Evolutionary conservation across 2,329 filamentous ascomycete species (phyloP).

Genomic region (Microdochium paspali): DNA sequence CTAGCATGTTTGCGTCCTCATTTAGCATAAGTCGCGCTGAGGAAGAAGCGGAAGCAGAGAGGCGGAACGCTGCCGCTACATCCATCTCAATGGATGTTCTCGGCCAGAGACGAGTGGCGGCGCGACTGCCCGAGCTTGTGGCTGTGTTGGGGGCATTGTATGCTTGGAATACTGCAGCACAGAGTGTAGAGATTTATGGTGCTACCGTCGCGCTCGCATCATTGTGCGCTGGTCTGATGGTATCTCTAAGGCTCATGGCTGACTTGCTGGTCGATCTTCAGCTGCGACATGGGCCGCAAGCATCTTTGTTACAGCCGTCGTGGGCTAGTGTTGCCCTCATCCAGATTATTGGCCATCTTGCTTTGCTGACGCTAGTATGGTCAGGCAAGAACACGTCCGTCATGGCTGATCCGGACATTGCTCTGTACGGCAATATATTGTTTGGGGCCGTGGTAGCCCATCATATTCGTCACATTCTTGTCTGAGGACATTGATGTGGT

Average conservation of each 20-base stretch:
- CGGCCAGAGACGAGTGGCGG: constrained; percentile 9
- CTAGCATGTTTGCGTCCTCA: constrained; percentile 20
- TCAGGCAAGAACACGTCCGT: neutral
- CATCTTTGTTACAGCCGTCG: constrained; percentile 2
- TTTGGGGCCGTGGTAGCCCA: neutral
- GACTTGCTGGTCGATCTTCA: constrained; percentile 18
- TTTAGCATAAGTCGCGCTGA: constrained; percentile 20
- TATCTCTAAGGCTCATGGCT: constrained; percentile 18
- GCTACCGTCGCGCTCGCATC: constrained; percentile 15
- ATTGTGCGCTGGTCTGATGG: constrained; percentile 15
- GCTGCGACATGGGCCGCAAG: constrained; percentile 9
- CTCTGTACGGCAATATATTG: neutral
- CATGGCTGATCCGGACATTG: neutral
- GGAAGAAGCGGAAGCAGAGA: constrained; percentile 4
- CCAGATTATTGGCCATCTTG: neutral
- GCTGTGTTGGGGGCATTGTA: constrained; percentile 14
- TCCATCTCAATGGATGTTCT: neutral
- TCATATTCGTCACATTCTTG: neutral
- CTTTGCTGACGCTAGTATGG: neutral
- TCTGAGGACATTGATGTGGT: neutral
- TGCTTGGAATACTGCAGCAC: constrained; percentile 15
- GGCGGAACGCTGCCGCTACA: no score
- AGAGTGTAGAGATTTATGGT: constrained; percentile 16
- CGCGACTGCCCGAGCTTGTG: constrained; percentile 14
- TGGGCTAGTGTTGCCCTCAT: neutral